Conservation (phyloP, 441 rosid genomes). For the Gossypium trilobum region DNA sequence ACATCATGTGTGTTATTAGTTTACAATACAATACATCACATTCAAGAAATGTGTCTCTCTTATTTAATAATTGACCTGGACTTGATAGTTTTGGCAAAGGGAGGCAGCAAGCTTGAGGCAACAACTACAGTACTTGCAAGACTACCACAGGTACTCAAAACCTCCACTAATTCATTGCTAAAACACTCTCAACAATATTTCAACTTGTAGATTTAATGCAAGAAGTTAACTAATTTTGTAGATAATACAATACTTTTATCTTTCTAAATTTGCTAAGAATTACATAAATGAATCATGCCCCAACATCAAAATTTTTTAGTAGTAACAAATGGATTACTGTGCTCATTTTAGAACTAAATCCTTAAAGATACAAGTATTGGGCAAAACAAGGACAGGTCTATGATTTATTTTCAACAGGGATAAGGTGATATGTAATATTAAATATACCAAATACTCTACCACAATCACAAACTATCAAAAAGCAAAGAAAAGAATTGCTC, state of each 20-base stretch:
- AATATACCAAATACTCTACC: no score
- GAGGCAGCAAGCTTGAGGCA: slow-evolving; percentile 58
- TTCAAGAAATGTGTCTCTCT: background rate
- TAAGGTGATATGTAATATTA: no score
- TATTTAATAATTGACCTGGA: slow-evolving; percentile 10
- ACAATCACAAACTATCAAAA: background rate
- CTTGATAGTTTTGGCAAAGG: slow-evolving; percentile 68
- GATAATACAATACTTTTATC: background rate
- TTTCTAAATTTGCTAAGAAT: background rate
- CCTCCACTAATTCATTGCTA: background rate
- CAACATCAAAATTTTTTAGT: background rate
- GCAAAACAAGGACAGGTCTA: background rate
- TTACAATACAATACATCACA: background rate
- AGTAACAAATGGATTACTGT: background rate
- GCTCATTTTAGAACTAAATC: background rate
- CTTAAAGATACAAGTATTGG: background rate
- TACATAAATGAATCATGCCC: background rate
- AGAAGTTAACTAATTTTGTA: background rate
- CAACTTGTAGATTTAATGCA: background rate
- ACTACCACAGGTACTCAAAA: slow-evolving; percentile 45
- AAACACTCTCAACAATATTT: background rate
- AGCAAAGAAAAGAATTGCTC: no score
- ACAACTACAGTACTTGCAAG: slow-evolving; percentile 58
- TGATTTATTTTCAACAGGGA: background rate
- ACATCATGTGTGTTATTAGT: background rate